Base-by-base conservation (phyloP, 129 eudicot genomes). In the Smallanthus sonchifolius region DNA sequence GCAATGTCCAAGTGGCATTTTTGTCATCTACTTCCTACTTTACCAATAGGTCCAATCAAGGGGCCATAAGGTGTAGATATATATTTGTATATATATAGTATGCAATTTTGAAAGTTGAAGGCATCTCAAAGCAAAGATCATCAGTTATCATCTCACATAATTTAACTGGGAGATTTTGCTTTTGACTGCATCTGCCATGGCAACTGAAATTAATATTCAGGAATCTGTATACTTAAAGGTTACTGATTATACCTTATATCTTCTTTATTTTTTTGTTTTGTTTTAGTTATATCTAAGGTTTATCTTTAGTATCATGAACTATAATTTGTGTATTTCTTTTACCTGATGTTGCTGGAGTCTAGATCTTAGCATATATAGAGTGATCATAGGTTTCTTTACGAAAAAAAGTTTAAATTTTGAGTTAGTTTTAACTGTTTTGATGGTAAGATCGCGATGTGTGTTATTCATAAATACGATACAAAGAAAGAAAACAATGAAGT, bases 11-110 rank as follows among this genome's bases (percentile, higher is more conserved):
- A 72, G 83, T 79, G 83, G 83, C 83, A 79, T 64, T 65, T 79
- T 79, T 79, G 83, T 79, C 83, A 54, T 79, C 67, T 79, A 48
- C 67, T 49, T 55, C 60, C 83, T 55, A 79, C 83, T 79, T 79
- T 64, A 65, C 6, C 32, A 54, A 64, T 24, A 72, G 3, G 76
- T 30, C 64, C 35, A 79, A 72, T 79, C 77, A 79, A 79, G 78
- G 74, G 78, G 17, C 78, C 83, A 42, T 42, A 39, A 28, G 55
- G 20, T 64, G 67, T 17, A 63, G 68, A 72, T 79, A 72, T 79
- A 13, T 34, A 34, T 62, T 6, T 30, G 39, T 36, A 62, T 62
- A 62, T 60, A 72, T 79, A 72, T 72, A 79, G 78, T 32, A 34
- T 64, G 51, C 37, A 40, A 74, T 72, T 79, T 79, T 72, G 67